Conservation (phyloP, 2,329 filamentous ascomycete genomes). For the Nectriaceae sp. region DNA sequence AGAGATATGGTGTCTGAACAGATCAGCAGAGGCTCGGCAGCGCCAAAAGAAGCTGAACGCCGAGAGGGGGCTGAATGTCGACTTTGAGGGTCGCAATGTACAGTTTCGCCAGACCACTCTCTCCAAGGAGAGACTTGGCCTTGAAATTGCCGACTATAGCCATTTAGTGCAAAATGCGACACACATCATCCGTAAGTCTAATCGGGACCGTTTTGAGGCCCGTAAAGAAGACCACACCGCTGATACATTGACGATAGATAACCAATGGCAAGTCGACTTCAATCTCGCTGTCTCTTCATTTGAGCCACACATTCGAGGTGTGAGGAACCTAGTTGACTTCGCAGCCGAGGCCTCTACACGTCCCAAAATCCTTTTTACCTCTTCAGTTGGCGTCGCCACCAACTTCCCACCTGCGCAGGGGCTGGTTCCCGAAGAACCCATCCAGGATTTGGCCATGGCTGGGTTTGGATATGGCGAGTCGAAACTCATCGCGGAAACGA, state of each 20-base stretch:
- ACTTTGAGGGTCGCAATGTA: neutral
- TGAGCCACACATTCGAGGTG: slow-evolving; percentile 16
- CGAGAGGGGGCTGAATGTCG: neutral
- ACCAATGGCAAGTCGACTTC: slow-evolving; percentile 23
- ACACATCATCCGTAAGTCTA: slow-evolving; percentile 1
- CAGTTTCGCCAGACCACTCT: neutral
- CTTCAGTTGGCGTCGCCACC: neutral
- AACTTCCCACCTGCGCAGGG: neutral
- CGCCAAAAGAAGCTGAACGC: no score
- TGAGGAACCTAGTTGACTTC: slow-evolving; percentile 14
- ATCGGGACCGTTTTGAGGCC: no score
- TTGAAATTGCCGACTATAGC: neutral
- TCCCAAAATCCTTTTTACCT: slow-evolving; percentile 2
- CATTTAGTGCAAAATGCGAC: neutral
- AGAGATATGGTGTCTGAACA: no score
- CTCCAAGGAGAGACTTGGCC: neutral
- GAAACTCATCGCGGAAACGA: slow-evolving; percentile 1
- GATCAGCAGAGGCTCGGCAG: no score
- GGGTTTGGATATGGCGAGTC: slow-evolving; percentile 1
- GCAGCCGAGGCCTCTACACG: neutral
- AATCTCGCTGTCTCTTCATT: slow-evolving; percentile 16
- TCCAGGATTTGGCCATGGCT: neutral
- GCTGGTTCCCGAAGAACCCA: neutral
- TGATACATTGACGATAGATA: slow-evolving; percentile 14
- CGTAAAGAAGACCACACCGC: neutral